Base-by-base conservation (phyloP, 768 basidiomycete genomes). In the Lentinula guzmanii region DNA sequence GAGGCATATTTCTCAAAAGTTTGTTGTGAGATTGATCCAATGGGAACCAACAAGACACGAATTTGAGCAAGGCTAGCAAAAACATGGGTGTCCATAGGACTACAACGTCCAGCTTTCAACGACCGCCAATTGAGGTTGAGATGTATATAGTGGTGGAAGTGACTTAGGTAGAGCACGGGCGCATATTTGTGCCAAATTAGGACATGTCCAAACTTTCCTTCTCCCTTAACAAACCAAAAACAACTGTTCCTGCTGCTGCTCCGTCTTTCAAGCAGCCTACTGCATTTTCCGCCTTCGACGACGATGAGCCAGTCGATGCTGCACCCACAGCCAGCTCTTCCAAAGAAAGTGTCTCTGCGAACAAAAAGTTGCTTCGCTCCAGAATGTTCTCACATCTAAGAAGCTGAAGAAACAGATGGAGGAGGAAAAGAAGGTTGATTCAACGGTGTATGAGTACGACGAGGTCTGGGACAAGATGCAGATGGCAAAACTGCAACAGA, bases 381-480 rank as follows among this genome's bases (percentile, higher is more conserved):
- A 84, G 67, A 84, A 82, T 72, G 77, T 81, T 13, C 79, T 76
- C 61, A 76, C 84, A 39, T 89, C 89, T 28, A 86, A 82, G 67
- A 75, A 83, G n/a, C 77, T 78, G 72, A 85, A 79, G 76, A 89
- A 87, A 69, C 82, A 84, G 65, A 85, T 95, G 75, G 86, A 91
- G 64, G 83, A 83, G 54, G 95, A 95, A 71, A 82, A 86, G 75
- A 79, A 80, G 63, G 77, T 94, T 3, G 96, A 98, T 67, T 70
- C 82, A 46, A 89, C 87, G 0, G 91, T 95, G 4, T 98, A 90
- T 71, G 86, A 95, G 72, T 99, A 99, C 69, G 97, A 99, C 70
- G 95, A 93, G 73, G 86, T 98, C 4, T 98, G 89, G 83, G 97
- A 99, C 68, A 85, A 82, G 65, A 98, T 99, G 88, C 95, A 98